These are phyloP conservation scores for Leccinum colubrinum DNA, from an alignment of 1,284 basidiomycete species.

Conservation along the genomic window DNA sequence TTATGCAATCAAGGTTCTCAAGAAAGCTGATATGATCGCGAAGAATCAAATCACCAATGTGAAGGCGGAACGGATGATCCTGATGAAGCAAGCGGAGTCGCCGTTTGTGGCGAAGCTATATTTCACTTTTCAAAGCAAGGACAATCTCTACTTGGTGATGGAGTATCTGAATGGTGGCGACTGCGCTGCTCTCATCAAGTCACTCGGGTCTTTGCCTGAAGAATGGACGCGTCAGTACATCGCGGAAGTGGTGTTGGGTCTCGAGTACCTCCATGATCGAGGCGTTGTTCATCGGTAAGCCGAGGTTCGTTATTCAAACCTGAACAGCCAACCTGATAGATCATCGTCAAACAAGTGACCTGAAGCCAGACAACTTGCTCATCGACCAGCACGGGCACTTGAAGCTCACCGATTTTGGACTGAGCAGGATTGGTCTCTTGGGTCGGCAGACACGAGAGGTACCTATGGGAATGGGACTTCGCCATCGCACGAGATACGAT, in stretches of 20 bases:
- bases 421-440: constrained; percentile 95
- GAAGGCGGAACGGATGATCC: constrained; percentile 98
- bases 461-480: constrained; percentile 54
- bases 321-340: constrained; percentile 8
- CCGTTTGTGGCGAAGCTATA: constrained; percentile 99
- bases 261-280: constrained; percentile 93
- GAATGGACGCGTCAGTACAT: constrained; percentile 98
- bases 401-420: constrained; percentile 97
- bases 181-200: constrained; percentile 95
- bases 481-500: constrained; percentile 56
- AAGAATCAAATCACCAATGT: constrained; percentile 99
- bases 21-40: constrained; percentile 99
- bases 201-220: constrained; percentile 89
- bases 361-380: constrained; percentile 97
- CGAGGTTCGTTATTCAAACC: not conserved
- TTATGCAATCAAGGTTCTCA: constrained; percentile 98
- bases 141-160: constrained; percentile 98
- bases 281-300: constrained; percentile 96
- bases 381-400: constrained; percentile 96
- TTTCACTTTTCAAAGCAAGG: constrained; percentile 99
- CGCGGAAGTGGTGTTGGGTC: constrained; percentile 92
- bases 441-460: constrained; percentile 91
- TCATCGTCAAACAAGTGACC: constrained; percentile 59
- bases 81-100: constrained; percentile 99
- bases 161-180: constrained; percentile 98